phyloP scores from a whole-genome alignment of 169 alveolate species.

The Amoebophrya sp. region DNA sequence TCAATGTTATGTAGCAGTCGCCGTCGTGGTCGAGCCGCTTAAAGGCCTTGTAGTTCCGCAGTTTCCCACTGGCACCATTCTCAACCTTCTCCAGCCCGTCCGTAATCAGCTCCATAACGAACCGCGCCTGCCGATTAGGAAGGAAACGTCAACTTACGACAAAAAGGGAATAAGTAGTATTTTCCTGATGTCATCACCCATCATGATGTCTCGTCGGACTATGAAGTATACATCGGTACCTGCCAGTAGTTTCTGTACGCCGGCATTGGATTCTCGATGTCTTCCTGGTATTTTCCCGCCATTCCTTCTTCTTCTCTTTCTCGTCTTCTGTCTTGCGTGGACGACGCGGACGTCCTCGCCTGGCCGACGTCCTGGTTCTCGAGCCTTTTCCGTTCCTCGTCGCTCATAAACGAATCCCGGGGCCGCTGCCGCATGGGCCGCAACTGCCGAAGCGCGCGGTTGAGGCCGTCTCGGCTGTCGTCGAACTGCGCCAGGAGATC shows the following conservation, averaged over 20 bases:
- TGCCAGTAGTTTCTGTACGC: not conserved
- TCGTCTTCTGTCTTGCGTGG: not conserved
- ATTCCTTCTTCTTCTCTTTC: not conserved
- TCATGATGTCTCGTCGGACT: not conserved
- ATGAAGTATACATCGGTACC: not conserved
- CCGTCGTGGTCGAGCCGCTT: not conserved
- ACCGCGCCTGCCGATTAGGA: not conserved
- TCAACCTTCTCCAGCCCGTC: not conserved
- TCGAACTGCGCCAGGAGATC: not conserved
- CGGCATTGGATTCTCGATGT: not conserved
- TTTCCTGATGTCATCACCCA: not conserved
- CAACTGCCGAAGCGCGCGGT: not conserved
- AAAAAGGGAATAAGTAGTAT: not conserved
- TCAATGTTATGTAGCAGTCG: not conserved
- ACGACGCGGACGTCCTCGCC: not conserved
- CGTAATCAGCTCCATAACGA: not conserved
- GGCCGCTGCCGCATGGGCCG: not conserved
- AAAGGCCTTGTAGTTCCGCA: not conserved
- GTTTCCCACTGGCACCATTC: not conserved
- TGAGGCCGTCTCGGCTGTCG: not conserved
- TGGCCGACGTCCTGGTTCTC: not conserved
- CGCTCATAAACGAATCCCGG: not conserved
- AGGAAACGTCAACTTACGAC: not conserved
- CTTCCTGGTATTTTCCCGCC: not conserved
- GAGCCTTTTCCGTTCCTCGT: not conserved